Conservation (phyloP, 225 moss, liverwort and hornwort species). For the Pleurozium schreberi region DNA sequence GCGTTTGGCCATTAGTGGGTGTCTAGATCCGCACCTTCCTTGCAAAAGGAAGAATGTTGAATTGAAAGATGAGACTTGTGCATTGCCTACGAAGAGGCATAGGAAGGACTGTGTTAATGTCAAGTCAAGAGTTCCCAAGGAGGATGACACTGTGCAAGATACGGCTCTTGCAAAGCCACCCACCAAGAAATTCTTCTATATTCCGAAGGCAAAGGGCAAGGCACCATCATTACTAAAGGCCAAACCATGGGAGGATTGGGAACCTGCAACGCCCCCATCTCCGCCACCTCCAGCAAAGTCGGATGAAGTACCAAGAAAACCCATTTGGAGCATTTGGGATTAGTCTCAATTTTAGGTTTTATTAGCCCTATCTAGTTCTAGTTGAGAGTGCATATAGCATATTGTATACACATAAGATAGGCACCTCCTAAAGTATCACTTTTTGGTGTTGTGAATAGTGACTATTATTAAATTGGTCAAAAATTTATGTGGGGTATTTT, state of each 20-base stretch:
- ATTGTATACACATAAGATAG: neutral
- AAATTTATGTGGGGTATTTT: neutral
- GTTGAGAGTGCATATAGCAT: neutral
- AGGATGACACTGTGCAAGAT: too few relatives aligned
- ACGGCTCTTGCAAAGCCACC: too few relatives aligned
- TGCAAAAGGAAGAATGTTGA: neutral
- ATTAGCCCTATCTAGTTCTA: neutral
- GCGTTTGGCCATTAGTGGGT: neutral
- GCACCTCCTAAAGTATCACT: neutral
- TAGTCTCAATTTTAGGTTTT: neutral
- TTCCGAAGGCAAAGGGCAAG: neutral
- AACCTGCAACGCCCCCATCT: accelerated
- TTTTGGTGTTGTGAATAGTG: too few relatives aligned
- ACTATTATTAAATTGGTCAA: neutral
- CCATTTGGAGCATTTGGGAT: neutral
- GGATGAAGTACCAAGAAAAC: neutral
- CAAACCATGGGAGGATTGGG: neutral
- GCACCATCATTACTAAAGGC: neutral
- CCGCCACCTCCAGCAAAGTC: neutral
- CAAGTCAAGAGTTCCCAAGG: neutral
- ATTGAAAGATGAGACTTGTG: neutral
- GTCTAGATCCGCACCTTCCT: accelerated
- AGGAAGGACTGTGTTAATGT: neutral
- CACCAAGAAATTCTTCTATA: neutral
- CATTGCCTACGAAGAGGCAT: neutral